These are phyloP conservation scores for Filosporella fistucella DNA, from an alignment of 495 filamentous ascomycete species.

Conservation along the genomic window DNA sequence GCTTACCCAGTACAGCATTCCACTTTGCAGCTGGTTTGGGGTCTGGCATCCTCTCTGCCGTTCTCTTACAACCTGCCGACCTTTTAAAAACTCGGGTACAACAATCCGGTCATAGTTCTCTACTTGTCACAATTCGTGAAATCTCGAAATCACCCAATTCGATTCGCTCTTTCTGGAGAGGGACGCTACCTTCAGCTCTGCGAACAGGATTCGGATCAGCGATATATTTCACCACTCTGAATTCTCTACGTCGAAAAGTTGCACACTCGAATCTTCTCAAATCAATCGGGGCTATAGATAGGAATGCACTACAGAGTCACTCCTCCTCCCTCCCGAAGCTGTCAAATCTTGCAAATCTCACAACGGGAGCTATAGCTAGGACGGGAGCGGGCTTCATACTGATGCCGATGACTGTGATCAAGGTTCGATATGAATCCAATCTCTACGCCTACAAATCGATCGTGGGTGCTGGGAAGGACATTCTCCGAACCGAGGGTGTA, in stretches of 20 bases:
- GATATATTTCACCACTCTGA: conserved; percentile 89
- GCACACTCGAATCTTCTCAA: conserved; percentile 42
- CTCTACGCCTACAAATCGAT: conserved; percentile 84
- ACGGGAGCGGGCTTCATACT: conserved; percentile 83
- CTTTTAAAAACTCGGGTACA: conserved; percentile 96
- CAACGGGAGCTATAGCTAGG: conserved; percentile 77
- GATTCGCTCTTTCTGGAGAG: conserved; percentile 83
- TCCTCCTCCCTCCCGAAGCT: conserved; percentile 81
- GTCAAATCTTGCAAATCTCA: conserved; percentile 77
- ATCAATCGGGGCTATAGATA: conserved; percentile 19
- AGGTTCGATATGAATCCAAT: conserved; percentile 89
- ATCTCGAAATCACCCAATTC: conserved; percentile 54
- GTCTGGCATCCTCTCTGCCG: conserved; percentile 81
- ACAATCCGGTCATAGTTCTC: conserved; percentile 61
- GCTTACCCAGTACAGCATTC: conserved; percentile 14
- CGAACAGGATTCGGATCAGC: conserved; percentile 91
- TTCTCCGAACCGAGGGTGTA: conserved; percentile 66
- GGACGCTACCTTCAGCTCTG: conserved; percentile 84
- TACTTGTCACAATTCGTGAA: conserved; percentile 63
- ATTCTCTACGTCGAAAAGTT: conserved; percentile 70
- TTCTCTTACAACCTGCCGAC: conserved; percentile 92
- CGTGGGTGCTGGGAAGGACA: conserved; percentile 64
- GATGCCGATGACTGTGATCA: conserved; percentile 96
- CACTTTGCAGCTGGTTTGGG: conserved; percentile 78
- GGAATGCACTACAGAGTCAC: conserved; percentile 26